A percentile compares a stretch with the other conserved stretches of the same genome.
Conservation (phyloP, 495 filamentous ascomycete genomes). For the Neurospora sp. region DNA sequence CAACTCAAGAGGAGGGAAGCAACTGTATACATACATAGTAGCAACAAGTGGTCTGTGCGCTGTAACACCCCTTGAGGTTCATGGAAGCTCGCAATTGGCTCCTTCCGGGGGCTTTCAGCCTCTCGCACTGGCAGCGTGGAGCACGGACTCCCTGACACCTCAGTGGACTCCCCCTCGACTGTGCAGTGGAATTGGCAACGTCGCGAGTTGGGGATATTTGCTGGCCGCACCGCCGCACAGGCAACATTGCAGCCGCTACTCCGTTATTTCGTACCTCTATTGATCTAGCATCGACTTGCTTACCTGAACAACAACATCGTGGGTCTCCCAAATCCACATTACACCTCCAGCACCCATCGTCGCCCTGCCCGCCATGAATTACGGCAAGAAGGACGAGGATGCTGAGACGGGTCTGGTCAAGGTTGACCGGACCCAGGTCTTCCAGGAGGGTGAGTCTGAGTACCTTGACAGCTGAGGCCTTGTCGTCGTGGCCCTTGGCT, state of each 20-base stretch:
- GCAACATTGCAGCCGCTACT: background rate
- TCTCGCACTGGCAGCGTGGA: background rate
- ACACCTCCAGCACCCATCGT: constrained; percentile 6
- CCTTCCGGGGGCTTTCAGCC: background rate
- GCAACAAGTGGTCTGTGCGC: background rate
- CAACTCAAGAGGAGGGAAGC: background rate
- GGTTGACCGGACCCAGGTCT: constrained; percentile 95
- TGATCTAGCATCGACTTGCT: background rate
- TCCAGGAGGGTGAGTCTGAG: constrained; percentile 80
- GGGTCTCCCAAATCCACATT: constrained; percentile 9
- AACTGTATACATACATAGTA: background rate
- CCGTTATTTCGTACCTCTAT: background rate
- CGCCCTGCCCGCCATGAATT: constrained; percentile 60
- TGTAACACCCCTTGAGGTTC: background rate
- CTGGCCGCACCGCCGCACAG: background rate
- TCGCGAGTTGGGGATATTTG: constrained; percentile 21
- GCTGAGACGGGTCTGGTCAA: constrained; percentile 85
- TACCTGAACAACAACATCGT: background rate
- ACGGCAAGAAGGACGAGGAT: constrained; percentile 98
- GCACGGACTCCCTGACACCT: constrained; percentile 1
- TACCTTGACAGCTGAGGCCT: background rate
- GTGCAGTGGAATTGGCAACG: constrained; percentile 24
- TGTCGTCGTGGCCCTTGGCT: constrained; percentile 4
- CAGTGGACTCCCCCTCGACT: background rate
- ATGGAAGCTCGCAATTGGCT: background rate